Evolutionary conservation across 2,329 filamentous ascomycete genomes (phyloP), one percentile per base, ranked within the genome.

Genomic region (Rutstroemia sp.): DNA sequence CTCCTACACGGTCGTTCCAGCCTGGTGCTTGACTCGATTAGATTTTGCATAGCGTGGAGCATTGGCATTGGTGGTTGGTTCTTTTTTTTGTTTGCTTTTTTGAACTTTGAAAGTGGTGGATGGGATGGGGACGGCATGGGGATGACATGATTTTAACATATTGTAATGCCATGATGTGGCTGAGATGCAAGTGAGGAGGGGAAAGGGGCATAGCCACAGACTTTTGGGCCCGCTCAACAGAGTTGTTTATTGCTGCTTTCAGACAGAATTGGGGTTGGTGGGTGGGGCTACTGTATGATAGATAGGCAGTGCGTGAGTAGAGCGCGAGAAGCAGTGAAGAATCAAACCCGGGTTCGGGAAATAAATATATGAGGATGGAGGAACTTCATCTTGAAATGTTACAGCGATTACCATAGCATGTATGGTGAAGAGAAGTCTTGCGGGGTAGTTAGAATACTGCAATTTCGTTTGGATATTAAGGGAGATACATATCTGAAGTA

Each of bases 11-110:
- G 19, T 55, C 53, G 38, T 55, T 44, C 53, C n/a, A 40, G 54
- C 54, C 54, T 53, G 54, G 54, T 53, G 54, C 54, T 56, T 42
- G 48, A 56, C 46, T 47, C 53, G 53, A 55, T 45, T 19, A 21
- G 17, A 52, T 47, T 52, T 46, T 46, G 44, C 54, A 48, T 56
- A 53, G 49, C 48, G 34, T 47, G 54, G 54, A 34, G 47, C 36
- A 10, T 42, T 51, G 27, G 39, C 16, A 39, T 52, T 52, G 39
- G 10, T 49, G 30, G 5, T 19, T 48, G 7, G 5, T 44, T 25
- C 21, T 4, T 48, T 40, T 38, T 10, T 19, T 48, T 21, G 9
- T 48, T 39, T 30, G n/a, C 30, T 17, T 17, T 14, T 25, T 54
- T 27, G 23, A 27, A 8, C 36, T 40, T 54, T 53, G n/a, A 2